phyloP scores from a whole-genome alignment of 257 asterid species.

The Primulina eburnea region DNA sequence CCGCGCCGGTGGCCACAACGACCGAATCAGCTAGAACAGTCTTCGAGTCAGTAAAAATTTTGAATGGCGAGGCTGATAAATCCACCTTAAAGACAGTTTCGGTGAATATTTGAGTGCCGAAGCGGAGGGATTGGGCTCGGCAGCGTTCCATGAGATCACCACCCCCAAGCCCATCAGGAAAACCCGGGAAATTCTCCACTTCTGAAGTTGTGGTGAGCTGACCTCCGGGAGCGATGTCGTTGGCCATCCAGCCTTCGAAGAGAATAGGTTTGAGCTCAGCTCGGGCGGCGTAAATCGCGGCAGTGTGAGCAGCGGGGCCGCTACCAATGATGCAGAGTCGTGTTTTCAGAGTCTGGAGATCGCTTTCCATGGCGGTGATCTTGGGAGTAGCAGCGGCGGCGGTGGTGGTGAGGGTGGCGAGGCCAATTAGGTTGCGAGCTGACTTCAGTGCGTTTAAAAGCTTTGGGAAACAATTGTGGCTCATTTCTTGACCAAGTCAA shows the following conservation, averaged over 20 bases:
- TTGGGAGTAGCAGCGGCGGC: conserved; percentile 30
- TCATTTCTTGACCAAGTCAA: conserved; percentile 24
- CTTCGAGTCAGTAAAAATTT: conserved; percentile 47
- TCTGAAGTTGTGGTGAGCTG: conserved; percentile 94
- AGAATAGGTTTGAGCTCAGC: conserved; percentile 90
- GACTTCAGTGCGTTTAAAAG: conserved; percentile 33
- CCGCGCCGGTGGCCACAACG: conserved; percentile 83
- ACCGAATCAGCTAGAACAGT: conserved; percentile 79
- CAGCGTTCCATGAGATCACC: conserved; percentile 64
- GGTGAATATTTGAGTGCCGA: conserved; percentile 66
- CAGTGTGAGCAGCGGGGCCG: conserved; percentile 99
- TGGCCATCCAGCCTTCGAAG: conserved; percentile 98
- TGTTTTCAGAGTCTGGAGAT: conserved; percentile 50
- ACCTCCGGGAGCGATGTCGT: conserved; percentile 96
- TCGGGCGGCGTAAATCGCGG: conserved; percentile 91
- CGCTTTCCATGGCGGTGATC: conserved; percentile 53
- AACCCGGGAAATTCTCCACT: conserved; percentile 94
- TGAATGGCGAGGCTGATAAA: conserved; percentile 56
- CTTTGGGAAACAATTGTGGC: conserved; percentile 36
- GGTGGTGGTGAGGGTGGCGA: conserved; percentile 41
- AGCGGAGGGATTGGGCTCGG: conserved; percentile 62
- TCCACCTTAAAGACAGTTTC: conserved; percentile 76
- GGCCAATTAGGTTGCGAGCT: conserved; percentile 47
- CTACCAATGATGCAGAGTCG: conserved; percentile 88
- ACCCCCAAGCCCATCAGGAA: conserved; percentile 79